Evolutionary conservation across 495 filamentous ascomycete species (phyloP).

Genomic region (Apiosordaria backusii): DNA sequence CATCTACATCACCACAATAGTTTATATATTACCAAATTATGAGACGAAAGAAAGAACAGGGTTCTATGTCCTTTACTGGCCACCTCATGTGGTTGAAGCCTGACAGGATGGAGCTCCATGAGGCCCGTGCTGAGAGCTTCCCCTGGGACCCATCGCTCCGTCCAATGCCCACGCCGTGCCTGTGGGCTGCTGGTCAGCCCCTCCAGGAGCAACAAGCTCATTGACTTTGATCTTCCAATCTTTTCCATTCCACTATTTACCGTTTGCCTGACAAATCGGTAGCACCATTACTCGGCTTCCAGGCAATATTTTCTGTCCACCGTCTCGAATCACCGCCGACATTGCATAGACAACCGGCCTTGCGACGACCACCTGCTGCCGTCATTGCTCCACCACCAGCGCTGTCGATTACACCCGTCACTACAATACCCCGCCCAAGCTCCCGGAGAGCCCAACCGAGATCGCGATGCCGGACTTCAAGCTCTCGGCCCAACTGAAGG

Average conservation of each 20-base stretch:
- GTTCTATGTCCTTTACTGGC: neutral
- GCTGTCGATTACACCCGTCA: neutral
- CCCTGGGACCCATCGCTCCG: neutral
- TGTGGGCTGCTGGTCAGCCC: slow-evolving; percentile 3
- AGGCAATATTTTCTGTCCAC: neutral
- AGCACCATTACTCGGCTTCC: neutral
- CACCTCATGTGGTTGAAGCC: slow-evolving; percentile 11
- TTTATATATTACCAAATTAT: neutral
- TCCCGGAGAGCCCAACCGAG: neutral
- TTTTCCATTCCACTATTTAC: slow-evolving; percentile 20
- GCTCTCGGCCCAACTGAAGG: slow-evolving; percentile 75
- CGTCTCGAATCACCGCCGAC: too few relatives aligned
- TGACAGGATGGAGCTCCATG: slow-evolving; percentile 4
- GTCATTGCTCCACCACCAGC: slow-evolving; percentile 2
- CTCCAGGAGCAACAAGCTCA: slow-evolving; percentile 8
- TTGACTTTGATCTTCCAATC: slow-evolving; percentile 21
- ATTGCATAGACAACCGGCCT: neutral
- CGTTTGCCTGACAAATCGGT: slow-evolving; percentile 20
- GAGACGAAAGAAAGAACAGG: neutral
- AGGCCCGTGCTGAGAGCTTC: slow-evolving; percentile 5
- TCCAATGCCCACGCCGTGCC: neutral
- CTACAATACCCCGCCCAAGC: slow-evolving; percentile 9
- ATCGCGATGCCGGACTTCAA: slow-evolving; percentile 59
- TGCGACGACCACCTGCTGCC: neutral
- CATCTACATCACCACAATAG: neutral